Percentiles rank a stretch among this genome's conserved stretches.
These are phyloP conservation scores for Nakazawaea wyomingensis DNA, from an alignment of 805 yeast genomes.

Conservation along the genomic window DNA sequence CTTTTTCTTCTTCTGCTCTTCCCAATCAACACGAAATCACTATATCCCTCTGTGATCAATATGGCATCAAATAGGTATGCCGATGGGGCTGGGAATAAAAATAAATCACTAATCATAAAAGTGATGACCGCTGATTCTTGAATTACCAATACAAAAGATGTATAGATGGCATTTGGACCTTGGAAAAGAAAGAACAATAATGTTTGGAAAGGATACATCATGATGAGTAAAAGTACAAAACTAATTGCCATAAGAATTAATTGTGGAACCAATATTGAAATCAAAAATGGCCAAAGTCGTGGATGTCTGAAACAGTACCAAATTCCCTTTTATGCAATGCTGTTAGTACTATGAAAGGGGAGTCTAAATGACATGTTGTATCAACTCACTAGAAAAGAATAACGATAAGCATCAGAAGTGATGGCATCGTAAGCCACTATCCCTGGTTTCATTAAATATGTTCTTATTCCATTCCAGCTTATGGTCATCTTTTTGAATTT, in stretches of 20 bases:
- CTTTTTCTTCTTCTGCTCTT: slow-evolving; percentile 15
- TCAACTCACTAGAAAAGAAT: slow-evolving; percentile 2
- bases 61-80: slow-evolving; percentile 27
- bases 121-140: slow-evolving; percentile 28
- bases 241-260: slow-evolving; percentile 14
- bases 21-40: slow-evolving; percentile 16
- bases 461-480: background rate
- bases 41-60: slow-evolving; percentile 19
- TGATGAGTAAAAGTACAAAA: slow-evolving; percentile 12
- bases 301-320: slow-evolving; percentile 1
- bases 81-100: slow-evolving; percentile 28
- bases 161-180: slow-evolving; percentile 18
- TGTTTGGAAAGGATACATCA: slow-evolving; percentile 17
- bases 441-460: background rate
- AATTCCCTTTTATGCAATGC: slow-evolving; percentile 8
- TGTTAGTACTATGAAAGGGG: background rate
- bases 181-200: slow-evolving; percentile 16
- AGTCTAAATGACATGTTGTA: too few species aligned
- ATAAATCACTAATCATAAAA: slow-evolving; percentile 21
- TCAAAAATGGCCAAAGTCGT: slow-evolving; percentile 10
- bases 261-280: slow-evolving; percentile 15
- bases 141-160: slow-evolving; percentile 19
- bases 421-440: background rate
- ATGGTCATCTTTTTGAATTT: background rate
- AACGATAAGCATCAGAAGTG: background rate